Conservation (phyloP, 2,329 filamentous ascomycete genomes). For the Stagonosporopsis vannaccii region DNA sequence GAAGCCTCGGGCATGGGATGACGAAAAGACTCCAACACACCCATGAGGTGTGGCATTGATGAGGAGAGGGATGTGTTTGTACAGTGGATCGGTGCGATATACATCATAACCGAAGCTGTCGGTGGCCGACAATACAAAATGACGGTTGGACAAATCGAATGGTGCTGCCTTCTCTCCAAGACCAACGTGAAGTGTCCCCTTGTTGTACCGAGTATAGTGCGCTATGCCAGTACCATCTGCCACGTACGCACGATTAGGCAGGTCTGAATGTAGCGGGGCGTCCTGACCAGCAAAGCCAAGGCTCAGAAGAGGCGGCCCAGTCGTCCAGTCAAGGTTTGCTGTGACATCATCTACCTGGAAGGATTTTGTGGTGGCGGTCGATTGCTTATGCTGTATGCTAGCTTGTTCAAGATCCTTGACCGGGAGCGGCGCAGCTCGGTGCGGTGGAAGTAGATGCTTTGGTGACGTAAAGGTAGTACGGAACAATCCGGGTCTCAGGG, state of each 20-base stretch:
- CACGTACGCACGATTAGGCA: constrained; percentile 71
- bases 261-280: constrained; percentile 67
- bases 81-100: constrained; percentile 73
- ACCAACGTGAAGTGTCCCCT: constrained; percentile 70
- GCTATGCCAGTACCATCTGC: constrained; percentile 68
- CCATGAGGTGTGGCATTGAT: constrained; percentile 71
- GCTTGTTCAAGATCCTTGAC: constrained; percentile 44
- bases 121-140: constrained; percentile 71
- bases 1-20: constrained; percentile 67
- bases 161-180: constrained; percentile 76
- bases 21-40: constrained; percentile 73
- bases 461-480: constrained; percentile 70
- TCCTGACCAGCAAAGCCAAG: constrained; percentile 60
- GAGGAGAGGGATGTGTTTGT: constrained; percentile 77
- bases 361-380: constrained; percentile 47
- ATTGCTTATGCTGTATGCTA: constrained; percentile 27
- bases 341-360: constrained; percentile 59
- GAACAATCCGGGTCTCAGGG: constrained; percentile 69
- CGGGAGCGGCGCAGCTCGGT: constrained; percentile 65
- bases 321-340: constrained; percentile 66
- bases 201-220: constrained; percentile 70
- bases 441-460: constrained; percentile 69
- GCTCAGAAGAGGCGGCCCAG: constrained; percentile 63
- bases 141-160: constrained; percentile 73
- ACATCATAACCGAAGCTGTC: constrained; percentile 78